Evolutionary conservation across 805 yeast genomes (phyloP), one percentile per base, ranked within the genome.

Genomic region (Candida arabinofermentans): DNA sequence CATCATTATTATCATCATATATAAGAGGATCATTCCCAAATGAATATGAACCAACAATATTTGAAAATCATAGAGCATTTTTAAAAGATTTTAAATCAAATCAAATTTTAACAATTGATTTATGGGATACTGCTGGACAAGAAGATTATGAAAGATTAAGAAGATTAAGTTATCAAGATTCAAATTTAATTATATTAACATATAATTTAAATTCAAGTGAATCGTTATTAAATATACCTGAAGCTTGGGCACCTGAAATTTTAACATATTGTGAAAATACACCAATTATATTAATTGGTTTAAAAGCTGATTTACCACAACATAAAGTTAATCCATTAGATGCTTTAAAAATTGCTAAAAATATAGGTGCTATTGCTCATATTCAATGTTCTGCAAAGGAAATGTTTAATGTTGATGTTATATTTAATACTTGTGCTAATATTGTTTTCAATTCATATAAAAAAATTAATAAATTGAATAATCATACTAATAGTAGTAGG

Each of bases 91-190:
- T 87, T 81, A 62, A 96, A 79, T 67, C 96, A 90, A 40, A 85
- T 81, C 67, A 89, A 90, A 31, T 75, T 82, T 74, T 85, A 54
- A 86, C 86, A 54, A 72, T 88, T 38, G 96, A 95, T 27, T 72
- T 89, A 34, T 88, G 96, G 96, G 96, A 88, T 72, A 89, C 96
- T 2, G 96, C 96, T 2, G 96, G 96, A 17, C 96, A 88, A 65
- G 83, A 86, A 57, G 96, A 88, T 57, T 88, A 88, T 62, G 96
- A 89, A 61, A 71, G 96, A 48, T 71, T 88, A 54, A 74, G 96
- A 63, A 93, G 96, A 12, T 69, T 88, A 48, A 82, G 90, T 24
- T 88, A 88, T 57, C 96, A 90, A 5, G 95, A 86, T 51, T 86
- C 83, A 3, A 86, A 87, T 59, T 66, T 88, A 2, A 62, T 88